phyloP scores from a whole-genome alignment of 345 rosid genomes.

The Combretum micranthum region DNA sequence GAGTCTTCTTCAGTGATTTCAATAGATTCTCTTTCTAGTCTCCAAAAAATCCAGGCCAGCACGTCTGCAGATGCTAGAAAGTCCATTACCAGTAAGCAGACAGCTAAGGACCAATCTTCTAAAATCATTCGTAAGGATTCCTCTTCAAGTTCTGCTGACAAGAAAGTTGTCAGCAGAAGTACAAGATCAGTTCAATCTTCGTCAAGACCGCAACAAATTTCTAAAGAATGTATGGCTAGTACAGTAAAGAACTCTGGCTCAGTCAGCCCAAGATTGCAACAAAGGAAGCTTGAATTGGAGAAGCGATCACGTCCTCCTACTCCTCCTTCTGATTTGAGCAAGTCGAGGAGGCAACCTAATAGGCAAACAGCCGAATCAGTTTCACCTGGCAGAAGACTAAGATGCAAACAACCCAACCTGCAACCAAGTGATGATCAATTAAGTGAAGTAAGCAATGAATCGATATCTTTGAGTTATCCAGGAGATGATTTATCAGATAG shows the following conservation, averaged over 20 bases:
- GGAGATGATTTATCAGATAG: conserved; percentile 53
- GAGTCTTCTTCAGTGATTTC: conserved; percentile 51
- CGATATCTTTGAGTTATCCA: conserved; percentile 51
- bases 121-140: conserved; percentile 33
- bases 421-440: conserved; percentile 57
- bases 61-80: conserved; percentile 30
- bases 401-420: conserved; percentile 34
- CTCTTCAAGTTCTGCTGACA: conserved; percentile 34
- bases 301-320: conserved; percentile 81
- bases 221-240: conserved; percentile 38
- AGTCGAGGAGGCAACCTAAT: conserved; percentile 44
- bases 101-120: conserved; percentile 35
- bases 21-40: conserved; percentile 37
- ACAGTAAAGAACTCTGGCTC: conserved; percentile 52
- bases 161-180: conserved; percentile 39
- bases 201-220: conserved; percentile 33
- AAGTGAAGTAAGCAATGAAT: conserved; percentile 70
- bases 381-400: conserved; percentile 56
- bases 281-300: conserved; percentile 62
- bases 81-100: conserved; percentile 26
- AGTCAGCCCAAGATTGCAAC: conserved; percentile 76
- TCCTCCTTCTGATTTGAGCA: conserved; percentile 61
- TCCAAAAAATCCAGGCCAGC: conserved; percentile 33
- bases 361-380: conserved; percentile 34
- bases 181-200: conserved; percentile 29